Evolutionary conservation across 495 filamentous ascomycete genomes (phyloP).

Genomic region (Cercophora samala): DNA sequence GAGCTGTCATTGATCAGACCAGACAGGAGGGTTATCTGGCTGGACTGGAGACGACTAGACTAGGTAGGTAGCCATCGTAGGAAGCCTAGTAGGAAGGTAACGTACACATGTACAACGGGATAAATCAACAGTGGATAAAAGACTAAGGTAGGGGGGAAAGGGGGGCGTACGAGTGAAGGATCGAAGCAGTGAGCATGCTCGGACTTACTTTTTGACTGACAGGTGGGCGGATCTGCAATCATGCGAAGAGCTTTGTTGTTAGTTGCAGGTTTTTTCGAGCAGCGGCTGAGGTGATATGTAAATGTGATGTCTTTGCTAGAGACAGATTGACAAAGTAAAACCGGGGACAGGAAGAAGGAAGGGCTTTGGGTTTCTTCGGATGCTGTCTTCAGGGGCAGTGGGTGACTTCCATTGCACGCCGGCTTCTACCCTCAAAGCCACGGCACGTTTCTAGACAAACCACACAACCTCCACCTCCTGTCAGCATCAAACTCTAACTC

Average conservation of each 20-base stretch:
- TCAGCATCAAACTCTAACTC: not conserved
- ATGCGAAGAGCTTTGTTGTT: not conserved
- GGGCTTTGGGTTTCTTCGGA: not conserved
- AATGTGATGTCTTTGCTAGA: not conserved
- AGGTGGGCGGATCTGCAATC: not conserved
- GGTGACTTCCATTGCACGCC: not conserved
- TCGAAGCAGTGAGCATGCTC: too few species aligned
- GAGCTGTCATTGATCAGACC: not conserved
- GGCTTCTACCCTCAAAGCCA: too few species aligned
- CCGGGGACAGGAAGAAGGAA: not conserved
- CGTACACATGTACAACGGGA: too few species aligned
- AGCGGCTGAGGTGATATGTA: not conserved
- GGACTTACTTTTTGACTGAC: too few species aligned
- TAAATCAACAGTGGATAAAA: too few species aligned
- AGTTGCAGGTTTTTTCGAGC: not conserved
- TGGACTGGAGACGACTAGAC: not conserved
- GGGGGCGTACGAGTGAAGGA: too few species aligned
- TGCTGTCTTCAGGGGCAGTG: not conserved
- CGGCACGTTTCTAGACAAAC: too few species aligned
- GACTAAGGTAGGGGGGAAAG: too few species aligned
- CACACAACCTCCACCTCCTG: not conserved
- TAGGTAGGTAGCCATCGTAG: too few species aligned
- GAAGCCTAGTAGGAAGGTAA: too few species aligned
- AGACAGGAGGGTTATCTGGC: not conserved
- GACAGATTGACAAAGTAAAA: not conserved